Evolutionary conservation across 371 early-diverging fungal genomes (phyloP).

Genomic region (Nematocida parisii): DNA sequence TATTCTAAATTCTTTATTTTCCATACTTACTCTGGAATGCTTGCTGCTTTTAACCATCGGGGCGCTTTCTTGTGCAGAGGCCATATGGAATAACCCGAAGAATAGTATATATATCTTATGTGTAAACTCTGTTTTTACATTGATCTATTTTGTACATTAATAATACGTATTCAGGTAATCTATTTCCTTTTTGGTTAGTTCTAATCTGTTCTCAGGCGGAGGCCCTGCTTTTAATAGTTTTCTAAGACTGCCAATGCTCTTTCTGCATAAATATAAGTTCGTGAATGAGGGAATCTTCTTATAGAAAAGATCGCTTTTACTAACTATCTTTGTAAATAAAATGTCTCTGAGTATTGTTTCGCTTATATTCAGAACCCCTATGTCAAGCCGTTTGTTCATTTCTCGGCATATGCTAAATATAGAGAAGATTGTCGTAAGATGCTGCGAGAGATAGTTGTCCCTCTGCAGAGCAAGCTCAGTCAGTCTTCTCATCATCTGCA

Average conservation of each 20-base stretch:
- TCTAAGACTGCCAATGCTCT: conserved; percentile 57
- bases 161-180: conserved; percentile 48
- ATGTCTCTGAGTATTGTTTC: conserved; percentile 55
- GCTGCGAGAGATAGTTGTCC: conserved; percentile 44
- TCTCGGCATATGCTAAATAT: conserved; percentile 56
- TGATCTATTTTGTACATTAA: background rate
- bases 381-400: conserved; percentile 58
- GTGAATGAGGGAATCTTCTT: conserved; percentile 57
- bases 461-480: conserved; percentile 50
- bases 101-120: too few relatives aligned
- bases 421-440: conserved; percentile 41
- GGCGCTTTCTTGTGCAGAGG: too few relatives aligned
- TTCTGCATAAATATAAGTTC: conserved; percentile 54
- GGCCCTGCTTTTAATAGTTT: conserved; percentile 56
- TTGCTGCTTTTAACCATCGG: too few relatives aligned
- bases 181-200: conserved; percentile 38
- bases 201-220: conserved; percentile 20
- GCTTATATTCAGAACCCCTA: conserved; percentile 55
- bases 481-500: conserved; percentile 53
- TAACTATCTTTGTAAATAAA: conserved; percentile 54
- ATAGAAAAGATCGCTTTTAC: conserved; percentile 55
- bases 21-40: too few relatives aligned
- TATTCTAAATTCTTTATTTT: too few relatives aligned
- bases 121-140: background rate
- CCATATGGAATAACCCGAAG: too few relatives aligned